Evolutionary conservation across 345 rosid species (phyloP).

Genomic region (Excoecaria agallocha): DNA sequence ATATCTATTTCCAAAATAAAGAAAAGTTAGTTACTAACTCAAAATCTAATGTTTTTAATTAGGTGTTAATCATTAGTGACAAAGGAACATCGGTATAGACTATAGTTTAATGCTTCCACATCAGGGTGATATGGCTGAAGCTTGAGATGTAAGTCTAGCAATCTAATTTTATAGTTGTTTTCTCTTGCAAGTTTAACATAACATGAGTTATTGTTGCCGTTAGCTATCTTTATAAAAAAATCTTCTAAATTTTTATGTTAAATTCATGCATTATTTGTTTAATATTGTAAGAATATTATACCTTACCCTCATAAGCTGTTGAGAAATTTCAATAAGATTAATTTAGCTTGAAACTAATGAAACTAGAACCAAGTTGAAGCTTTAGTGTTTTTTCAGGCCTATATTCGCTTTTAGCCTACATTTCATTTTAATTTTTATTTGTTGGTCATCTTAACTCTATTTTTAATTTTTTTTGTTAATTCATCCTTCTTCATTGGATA

Average conservation of each 20-base stretch:
- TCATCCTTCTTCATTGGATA: too few relatives aligned
- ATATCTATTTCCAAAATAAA: too few relatives aligned
- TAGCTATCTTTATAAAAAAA: not conserved
- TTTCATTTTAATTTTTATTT: too few relatives aligned
- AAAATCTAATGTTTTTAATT: too few relatives aligned
- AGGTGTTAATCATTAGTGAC: too few relatives aligned
- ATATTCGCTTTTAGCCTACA: too few relatives aligned
- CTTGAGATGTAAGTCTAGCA: not conserved
- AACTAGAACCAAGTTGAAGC: not conserved
- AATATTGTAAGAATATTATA: not conserved
- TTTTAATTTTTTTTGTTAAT: too few relatives aligned
- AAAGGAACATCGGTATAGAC: too few relatives aligned
- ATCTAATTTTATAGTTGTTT: not conserved
- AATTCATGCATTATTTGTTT: not conserved
- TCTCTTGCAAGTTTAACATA: not conserved
- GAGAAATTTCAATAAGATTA: not conserved
- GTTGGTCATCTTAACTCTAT: too few relatives aligned
- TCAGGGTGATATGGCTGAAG: not conserved
- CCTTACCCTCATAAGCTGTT: not conserved
- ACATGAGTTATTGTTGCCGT: not conserved
- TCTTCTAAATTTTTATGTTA: not conserved
- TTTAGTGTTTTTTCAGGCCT: too few relatives aligned
- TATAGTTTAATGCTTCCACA: not conserved
- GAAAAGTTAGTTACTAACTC: too few relatives aligned
- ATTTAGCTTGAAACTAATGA: not conserved